A percentile compares a stretch with the other conserved stretches of the same genome.
These are phyloP conservation scores for Bimuria novae-zelandiae DNA, from an alignment of 2,329 filamentous ascomycete species.

Conservation along the genomic window DNA sequence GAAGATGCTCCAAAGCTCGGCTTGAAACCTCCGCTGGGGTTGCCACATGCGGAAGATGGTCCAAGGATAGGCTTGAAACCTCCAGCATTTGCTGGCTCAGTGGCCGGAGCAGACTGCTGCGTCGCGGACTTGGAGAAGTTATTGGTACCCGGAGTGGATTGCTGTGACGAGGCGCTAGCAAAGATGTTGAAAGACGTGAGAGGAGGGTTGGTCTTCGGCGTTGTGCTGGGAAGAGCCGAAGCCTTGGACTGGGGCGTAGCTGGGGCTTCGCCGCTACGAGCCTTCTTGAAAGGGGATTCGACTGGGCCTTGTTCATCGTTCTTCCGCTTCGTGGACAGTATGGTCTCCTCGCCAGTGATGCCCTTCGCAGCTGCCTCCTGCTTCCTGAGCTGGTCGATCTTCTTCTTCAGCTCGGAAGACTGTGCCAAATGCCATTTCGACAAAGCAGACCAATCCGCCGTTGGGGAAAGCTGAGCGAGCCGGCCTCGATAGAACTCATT, in stretches of 20 bases:
- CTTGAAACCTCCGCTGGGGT: too few species aligned
- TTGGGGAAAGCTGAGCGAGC: constrained; percentile 24
- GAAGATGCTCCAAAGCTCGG: constrained; percentile 11
- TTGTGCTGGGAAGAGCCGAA: constrained; percentile 19
- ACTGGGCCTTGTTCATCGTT: constrained; percentile 22
- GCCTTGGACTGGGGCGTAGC: constrained; percentile 28
- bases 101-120: constrained; percentile 1
- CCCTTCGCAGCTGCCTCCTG: constrained; percentile 34
- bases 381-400: constrained; percentile 37
- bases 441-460: constrained; percentile 37
- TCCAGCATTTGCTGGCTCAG: constrained; percentile 5
- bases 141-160: neutral
- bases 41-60: too few species aligned
- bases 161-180: constrained; percentile 13
- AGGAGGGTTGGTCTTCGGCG: constrained; percentile 14
- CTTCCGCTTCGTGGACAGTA: constrained; percentile 41
- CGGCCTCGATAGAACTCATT: constrained; percentile 36
- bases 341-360: constrained; percentile 38
- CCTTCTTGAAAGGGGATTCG: constrained; percentile 31
- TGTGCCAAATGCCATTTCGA: constrained; percentile 38
- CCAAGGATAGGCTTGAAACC: constrained; percentile 21
- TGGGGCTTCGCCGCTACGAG: constrained; percentile 22
- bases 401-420: constrained; percentile 31
- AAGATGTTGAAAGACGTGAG: constrained; percentile 15
- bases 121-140: constrained; percentile 14